These are phyloP conservation scores for Globisporangium radiosum DNA, from an alignment of 352 stramenopile species.

Conservation along the genomic window DNA sequence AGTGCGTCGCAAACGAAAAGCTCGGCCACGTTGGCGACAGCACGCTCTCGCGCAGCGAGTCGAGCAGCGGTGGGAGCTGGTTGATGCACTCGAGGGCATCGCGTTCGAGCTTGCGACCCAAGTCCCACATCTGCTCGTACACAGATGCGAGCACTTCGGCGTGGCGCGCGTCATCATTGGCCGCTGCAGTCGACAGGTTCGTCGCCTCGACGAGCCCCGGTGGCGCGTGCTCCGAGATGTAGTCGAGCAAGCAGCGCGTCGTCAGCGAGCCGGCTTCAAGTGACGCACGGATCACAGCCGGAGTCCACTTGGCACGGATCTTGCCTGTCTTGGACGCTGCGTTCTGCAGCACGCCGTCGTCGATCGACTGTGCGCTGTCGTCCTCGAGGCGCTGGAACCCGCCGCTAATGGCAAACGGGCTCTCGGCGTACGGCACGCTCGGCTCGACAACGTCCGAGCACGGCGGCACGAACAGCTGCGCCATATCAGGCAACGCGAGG, in stretches of 20 bases:
- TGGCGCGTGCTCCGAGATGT: conserved; percentile 49
- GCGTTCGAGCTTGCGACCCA: conserved; percentile 43
- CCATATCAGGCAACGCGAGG: conserved; percentile 66
- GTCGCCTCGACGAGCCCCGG: conserved; percentile 48
- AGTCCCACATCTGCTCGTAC: conserved; percentile 72
- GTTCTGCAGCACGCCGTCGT: conserved; percentile 62
- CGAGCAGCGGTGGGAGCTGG: conserved; percentile 43
- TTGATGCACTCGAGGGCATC: conserved; percentile 71
- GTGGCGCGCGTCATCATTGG: conserved; percentile 34
- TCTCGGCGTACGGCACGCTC: conserved; percentile 16
- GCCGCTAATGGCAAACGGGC: conserved; percentile 4
- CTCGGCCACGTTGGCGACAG: conserved; percentile 41
- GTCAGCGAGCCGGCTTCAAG: conserved; percentile 58
- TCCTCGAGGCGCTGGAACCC: conserved; percentile 8
- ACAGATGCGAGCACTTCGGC: conserved; percentile 45
- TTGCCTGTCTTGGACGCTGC: conserved; percentile 55
- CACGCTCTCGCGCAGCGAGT: conserved; percentile 65
- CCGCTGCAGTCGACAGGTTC: conserved; percentile 17
- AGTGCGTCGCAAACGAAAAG: conserved; percentile 55
- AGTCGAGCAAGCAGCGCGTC: conserved; percentile 61
- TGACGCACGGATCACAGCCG: conserved; percentile 41
- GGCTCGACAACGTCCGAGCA: conserved; percentile 58
- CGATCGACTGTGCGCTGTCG: conserved; percentile 38
- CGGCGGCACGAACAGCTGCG: conserved; percentile 65
- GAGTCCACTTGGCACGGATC: conserved; percentile 56